These are phyloP conservation scores for Parathielavia hyrcaniae DNA, from an alignment of 495 filamentous ascomycete species.

Conservation along the genomic window DNA sequence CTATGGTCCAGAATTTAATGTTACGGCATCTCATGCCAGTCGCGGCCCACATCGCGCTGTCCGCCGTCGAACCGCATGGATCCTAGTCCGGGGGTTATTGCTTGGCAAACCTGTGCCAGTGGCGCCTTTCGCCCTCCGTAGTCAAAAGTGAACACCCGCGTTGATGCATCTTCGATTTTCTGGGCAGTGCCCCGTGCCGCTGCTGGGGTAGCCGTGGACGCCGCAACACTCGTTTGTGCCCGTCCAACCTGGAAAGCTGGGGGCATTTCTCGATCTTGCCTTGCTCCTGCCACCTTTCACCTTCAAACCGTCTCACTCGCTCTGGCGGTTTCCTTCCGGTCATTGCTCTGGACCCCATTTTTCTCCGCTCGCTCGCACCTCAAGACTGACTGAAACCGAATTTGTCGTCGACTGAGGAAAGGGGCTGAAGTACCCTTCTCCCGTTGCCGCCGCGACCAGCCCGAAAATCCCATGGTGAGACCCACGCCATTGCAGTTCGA, in stretches of 20 bases:
- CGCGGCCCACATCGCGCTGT: conserved; percentile 6
- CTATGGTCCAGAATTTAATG: conserved; percentile 25
- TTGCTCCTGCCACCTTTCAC: conserved; percentile 21
- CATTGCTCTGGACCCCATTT: conserved; percentile 25
- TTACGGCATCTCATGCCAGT: conserved; percentile 30
- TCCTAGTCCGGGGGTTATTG: neutral
- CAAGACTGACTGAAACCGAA: neutral
- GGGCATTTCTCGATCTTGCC: conserved; percentile 28
- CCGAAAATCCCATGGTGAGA: conserved; percentile 6
- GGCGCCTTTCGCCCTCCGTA: conserved; percentile 6
- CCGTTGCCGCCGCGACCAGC: conserved; percentile 22
- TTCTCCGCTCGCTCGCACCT: neutral
- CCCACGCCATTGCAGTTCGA: conserved; percentile 2
- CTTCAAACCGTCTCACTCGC: conserved; percentile 41
- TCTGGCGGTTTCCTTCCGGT: conserved; percentile 43
- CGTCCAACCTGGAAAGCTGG: conserved; percentile 13
- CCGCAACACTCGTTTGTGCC: conserved; percentile 13
- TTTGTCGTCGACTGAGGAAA: conserved; percentile 10
- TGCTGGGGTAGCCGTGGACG: neutral
- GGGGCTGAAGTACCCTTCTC: conserved; percentile 6
- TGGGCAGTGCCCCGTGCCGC: conserved; percentile 5
- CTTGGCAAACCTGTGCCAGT: conserved; percentile 11
- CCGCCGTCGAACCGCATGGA: neutral
- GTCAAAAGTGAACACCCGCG: neutral
- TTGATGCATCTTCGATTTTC: conserved; percentile 18